Conservation (phyloP, 345 rosid species). For the Psidium guajava region DNA sequence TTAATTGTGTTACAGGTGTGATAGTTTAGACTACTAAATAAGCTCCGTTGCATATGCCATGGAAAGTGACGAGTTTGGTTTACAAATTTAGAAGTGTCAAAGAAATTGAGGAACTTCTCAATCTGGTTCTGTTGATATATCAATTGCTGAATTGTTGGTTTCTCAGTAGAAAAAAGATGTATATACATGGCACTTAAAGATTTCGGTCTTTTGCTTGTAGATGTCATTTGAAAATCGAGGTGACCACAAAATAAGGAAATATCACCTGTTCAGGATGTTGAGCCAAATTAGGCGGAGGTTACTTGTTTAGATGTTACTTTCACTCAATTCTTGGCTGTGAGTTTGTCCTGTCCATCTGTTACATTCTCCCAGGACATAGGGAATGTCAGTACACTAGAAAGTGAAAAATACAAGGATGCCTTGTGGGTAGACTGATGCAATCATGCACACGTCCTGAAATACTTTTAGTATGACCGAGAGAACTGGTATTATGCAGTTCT, state of each 20-base stretch:
- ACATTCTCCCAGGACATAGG: background rate
- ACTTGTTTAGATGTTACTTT: background rate
- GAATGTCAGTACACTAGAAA: background rate
- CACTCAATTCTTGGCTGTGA: background rate
- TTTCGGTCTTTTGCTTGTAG: background rate
- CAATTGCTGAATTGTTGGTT: background rate
- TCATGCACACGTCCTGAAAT: background rate
- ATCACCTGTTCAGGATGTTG: background rate
- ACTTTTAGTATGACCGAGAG: background rate
- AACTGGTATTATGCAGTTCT: background rate
- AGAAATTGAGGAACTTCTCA: background rate
- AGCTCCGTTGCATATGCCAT: background rate
- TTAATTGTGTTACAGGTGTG: constrained; percentile 64
- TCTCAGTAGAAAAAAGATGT: background rate
- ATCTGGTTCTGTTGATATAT: background rate
- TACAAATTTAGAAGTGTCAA: background rate
- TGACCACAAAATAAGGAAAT: background rate
- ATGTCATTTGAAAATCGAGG: background rate
- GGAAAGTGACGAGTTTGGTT: background rate
- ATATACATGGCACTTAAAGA: background rate
- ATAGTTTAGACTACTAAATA: background rate
- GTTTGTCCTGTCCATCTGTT: background rate
- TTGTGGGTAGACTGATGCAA: background rate
- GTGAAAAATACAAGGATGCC: background rate
- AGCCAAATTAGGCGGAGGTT: background rate